Conservation (phyloP, 371 early-diverging fungal genomes). For the Actinomucor elegans region DNA sequence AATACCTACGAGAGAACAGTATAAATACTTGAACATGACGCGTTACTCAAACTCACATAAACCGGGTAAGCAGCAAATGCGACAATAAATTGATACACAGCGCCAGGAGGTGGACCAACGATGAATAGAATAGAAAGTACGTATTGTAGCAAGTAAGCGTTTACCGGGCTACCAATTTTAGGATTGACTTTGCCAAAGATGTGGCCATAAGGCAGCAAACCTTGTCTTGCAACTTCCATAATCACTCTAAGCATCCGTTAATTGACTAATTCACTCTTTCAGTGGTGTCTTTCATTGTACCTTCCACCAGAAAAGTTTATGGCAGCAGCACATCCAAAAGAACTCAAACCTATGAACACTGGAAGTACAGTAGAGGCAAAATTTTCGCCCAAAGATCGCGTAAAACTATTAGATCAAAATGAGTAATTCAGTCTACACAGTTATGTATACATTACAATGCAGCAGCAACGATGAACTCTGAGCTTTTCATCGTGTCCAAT, state of each 20-base stretch:
- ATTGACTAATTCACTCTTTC: too few relatives aligned
- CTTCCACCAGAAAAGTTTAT: conserved; percentile 31
- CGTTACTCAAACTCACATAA: conserved; percentile 26
- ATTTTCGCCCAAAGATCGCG: conserved; percentile 34
- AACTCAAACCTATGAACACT: conserved; percentile 33
- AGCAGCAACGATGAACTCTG: conserved; percentile 43
- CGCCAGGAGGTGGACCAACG: conserved; percentile 41
- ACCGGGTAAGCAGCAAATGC: conserved; percentile 42
- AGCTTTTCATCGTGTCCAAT: conserved; percentile 30
- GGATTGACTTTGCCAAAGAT: conserved; percentile 39
- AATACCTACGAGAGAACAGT: conserved; percentile 24
- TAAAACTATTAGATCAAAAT: conserved; percentile 25
- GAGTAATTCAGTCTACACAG: neutral
- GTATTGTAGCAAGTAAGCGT: conserved; percentile 40
- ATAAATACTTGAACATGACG: too few relatives aligned
- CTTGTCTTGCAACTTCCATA: conserved; percentile 42
- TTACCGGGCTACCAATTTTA: conserved; percentile 32
- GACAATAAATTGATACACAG: conserved; percentile 42
- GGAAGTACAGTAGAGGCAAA: conserved; percentile 39
- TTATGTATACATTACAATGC: conserved; percentile 28
- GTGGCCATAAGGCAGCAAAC: conserved; percentile 41
- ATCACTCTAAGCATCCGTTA: conserved; percentile 20
- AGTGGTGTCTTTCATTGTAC: neutral
- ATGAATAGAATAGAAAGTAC: conserved; percentile 31
- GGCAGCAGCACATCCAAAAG: conserved; percentile 40